Conservation (phyloP, 139 green algal genomes). For the Micromonas pusilla region DNA sequence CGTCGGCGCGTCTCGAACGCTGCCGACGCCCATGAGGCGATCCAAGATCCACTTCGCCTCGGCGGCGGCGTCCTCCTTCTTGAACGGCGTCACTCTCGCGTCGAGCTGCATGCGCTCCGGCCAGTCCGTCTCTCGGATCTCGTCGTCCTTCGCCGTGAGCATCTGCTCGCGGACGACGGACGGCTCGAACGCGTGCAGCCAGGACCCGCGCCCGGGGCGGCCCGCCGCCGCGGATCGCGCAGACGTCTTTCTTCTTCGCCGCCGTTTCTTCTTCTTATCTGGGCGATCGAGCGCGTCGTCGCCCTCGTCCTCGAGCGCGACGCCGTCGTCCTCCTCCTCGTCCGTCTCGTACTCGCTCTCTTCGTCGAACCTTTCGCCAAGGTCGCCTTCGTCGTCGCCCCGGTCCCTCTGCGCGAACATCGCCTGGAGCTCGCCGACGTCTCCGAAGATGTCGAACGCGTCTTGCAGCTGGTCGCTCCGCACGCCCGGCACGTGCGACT, state of each 20-base stretch:
- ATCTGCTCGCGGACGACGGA: slow-evolving; percentile 20
- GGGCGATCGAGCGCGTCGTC: slow-evolving; percentile 2
- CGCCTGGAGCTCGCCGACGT: background rate
- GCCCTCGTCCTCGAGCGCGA: background rate
- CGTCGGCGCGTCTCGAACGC: background rate
- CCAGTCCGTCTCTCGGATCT: slow-evolving; percentile 2
- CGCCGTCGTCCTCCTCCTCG: background rate
- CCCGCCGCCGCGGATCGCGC: background rate
- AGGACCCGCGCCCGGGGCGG: no score
- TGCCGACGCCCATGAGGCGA: slow-evolving; percentile 14
- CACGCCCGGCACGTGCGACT: background rate
- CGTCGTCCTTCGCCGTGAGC: slow-evolving; percentile 13
- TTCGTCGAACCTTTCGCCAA: background rate
- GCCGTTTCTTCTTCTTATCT: background rate
- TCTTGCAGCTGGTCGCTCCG: slow-evolving; percentile 11
- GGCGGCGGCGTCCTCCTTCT: background rate
- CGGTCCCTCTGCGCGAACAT: slow-evolving; percentile 4
- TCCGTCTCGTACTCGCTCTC: background rate
- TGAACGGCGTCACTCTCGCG: background rate
- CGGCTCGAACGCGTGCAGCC: slow-evolving; percentile 10
- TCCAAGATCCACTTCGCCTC: slow-evolving; percentile 20
- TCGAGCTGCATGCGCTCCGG: slow-evolving; percentile 9
- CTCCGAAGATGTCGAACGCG: slow-evolving; percentile 17
- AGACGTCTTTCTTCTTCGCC: background rate
- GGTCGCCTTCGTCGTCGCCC: background rate